Evolutionary conservation across 1,139 yeast genomes (phyloP), one percentile per base, ranked within the genome.

Genomic region (Debaryomyces udenii): DNA sequence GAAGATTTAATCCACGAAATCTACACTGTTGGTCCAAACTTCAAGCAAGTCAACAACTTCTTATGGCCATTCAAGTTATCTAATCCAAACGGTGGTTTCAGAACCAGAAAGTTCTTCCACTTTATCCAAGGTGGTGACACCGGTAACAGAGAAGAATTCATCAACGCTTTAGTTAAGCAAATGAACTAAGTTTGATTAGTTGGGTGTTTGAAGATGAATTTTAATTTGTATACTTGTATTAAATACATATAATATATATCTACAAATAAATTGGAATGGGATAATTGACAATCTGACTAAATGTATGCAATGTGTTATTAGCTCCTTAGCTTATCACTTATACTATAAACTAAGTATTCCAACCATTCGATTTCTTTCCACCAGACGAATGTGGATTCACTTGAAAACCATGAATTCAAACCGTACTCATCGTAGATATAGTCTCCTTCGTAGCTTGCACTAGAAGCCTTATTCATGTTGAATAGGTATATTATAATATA

Each of bases 11-110:
- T 93, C 76, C 99, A 93, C 86, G 99, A 93, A 82, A 88, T 93
- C 68, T 86, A 81, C 87, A 86, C 98, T 56, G 97, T 91, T 71
- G 98, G 98, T 71, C 97, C 98, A 74, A 89, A 90, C 93, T 93
- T 93, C 91, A 93, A 93, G 84, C 98, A 93, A 82, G 99, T 90
- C 64, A 87, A 89, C 90, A 93, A 93, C 97, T 93, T 93, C 83
- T 82, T 93, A 79, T 93, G 98, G 97, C 99, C 99, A 78, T 93
- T 93, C 96, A 87, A 91, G 84, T 86, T 93, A 71, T 90, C 98
- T 66, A 90, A 89, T 86, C 99, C 99, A 73, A 83, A 83, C 73
- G 99, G 99, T 75, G 99, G 99, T 76, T 93, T 96, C 98, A 96
- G 97, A 80, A 88, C 90, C 59, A 90, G 98, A 86, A 93, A 93